These are phyloP conservation scores for Pleochaeta shiraiana DNA, from an alignment of 2,329 filamentous ascomycete species.

Conservation along the genomic window DNA sequence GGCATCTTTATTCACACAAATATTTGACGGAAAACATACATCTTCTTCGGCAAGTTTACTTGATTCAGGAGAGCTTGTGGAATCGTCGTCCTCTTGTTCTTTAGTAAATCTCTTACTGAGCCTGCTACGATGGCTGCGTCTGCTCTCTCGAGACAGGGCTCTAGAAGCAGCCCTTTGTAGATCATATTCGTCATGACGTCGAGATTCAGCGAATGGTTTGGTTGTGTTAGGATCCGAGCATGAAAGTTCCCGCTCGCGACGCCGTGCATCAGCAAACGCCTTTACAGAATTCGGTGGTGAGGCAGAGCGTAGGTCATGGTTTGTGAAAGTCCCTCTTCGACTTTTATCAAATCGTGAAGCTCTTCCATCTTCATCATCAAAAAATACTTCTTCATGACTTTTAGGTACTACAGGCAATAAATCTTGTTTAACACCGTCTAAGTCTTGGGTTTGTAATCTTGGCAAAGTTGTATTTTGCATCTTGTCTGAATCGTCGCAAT, in stretches of 20 bases:
- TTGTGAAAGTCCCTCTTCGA: slow-evolving; percentile 32
- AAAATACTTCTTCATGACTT: slow-evolving; percentile 52
- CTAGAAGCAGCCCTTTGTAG: slow-evolving; percentile 40
- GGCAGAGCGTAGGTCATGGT: slow-evolving; percentile 39
- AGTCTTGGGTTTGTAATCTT: slow-evolving; percentile 16
- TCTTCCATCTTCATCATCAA: slow-evolving; percentile 40
- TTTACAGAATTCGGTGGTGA: slow-evolving; percentile 96
- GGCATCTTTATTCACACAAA: slow-evolving; percentile 47
- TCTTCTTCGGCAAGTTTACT: slow-evolving; percentile 63
- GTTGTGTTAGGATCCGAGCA: slow-evolving; percentile 55
- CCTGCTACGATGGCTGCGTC: slow-evolving; percentile 31
- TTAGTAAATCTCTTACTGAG: slow-evolving; percentile 34
- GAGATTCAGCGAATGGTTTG: slow-evolving; percentile 79
- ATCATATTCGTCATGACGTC: slow-evolving; percentile 43
- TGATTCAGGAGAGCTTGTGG: slow-evolving; percentile 36
- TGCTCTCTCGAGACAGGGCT: slow-evolving; percentile 39
- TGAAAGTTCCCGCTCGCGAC: slow-evolving; percentile 53
- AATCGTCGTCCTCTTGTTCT: slow-evolving; percentile 28
- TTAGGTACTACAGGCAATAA: slow-evolving; percentile 40
- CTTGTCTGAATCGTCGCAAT: slow-evolving; percentile 49
- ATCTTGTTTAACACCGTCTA: slow-evolving; percentile 21
- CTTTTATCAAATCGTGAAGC: slow-evolving; percentile 21
- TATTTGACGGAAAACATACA: slow-evolving; percentile 63
- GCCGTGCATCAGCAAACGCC: slow-evolving; percentile 79
- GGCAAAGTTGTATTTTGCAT: slow-evolving; percentile 28